Evolutionary conservation across 2,329 filamentous ascomycete genomes (phyloP), one percentile per base, ranked within the genome.

Genomic region (Arthroderma sp.): DNA sequence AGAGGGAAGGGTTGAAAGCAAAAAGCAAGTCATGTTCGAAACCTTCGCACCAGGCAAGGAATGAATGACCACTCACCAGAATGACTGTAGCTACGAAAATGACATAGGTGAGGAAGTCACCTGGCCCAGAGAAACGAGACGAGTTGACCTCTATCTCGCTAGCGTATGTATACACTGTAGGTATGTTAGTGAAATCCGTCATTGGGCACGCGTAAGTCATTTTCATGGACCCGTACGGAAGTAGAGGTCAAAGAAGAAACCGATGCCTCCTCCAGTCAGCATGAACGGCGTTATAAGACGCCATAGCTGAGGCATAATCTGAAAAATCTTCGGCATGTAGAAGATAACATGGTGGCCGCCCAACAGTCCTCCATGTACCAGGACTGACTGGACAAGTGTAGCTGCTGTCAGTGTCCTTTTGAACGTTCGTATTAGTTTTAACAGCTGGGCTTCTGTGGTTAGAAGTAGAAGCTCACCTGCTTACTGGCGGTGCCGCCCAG

Each of bases 61-160:
- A 39, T 25, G 28, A 47, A 43, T 54, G 54, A 55, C 49, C 61
- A 79, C 90, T 83, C 88, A 95, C 90, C 77, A 89, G 68, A 63
- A 93, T 91, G 66, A 85, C 74, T 55, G 74, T 73, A 64, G 80
- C 78, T 65, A 91, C 79, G 68, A 93, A 93, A 59, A 84, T 73
- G 64, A 94, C 74, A 69, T 94, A 95, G 74, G 84, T 84, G 61
- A 93, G 78, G 65, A 93, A 81, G 69, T 93, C 87, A 67, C 88
- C 90, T 58, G 86, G 86, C 63, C 81, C 79, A 43, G 78, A 74
- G 70, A 95, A 91, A 59, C 87, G 83, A 56, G 84, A 74, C 61
- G 86, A 87, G 62, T 80, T 79, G 43, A 73, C 79, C 76, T 95
- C 91, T 54, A 95, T 76, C 63, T 83, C 80, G 67, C 81, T 86